phyloP scores from a whole-genome alignment of 2,329 filamentous ascomycete species.

The Fusarium torreyae region DNA sequence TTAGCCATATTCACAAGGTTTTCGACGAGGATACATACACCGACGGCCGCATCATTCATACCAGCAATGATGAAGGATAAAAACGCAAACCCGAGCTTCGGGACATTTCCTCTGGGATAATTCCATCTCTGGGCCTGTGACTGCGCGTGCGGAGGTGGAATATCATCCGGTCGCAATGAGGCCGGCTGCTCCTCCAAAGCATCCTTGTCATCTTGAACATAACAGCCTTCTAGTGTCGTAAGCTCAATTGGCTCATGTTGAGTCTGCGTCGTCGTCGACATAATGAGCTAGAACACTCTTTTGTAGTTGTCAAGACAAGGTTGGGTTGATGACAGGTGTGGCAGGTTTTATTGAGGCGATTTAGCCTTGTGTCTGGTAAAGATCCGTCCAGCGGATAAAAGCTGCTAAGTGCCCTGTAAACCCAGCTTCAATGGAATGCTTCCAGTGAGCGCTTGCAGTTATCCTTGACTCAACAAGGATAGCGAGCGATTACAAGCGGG shows the following conservation, averaged over 20 bases:
- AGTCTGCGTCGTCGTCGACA: constrained; percentile 36
- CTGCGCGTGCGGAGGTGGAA: constrained; percentile 50
- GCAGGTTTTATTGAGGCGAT: not conserved
- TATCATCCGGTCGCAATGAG: constrained; percentile 14
- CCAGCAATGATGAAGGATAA: constrained; percentile 73
- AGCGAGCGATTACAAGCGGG: not conserved
- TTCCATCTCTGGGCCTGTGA: constrained; percentile 55
- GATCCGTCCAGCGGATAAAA: not conserved
- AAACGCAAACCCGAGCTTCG: constrained; percentile 62
- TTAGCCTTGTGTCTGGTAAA: not conserved
- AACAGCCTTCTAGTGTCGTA: constrained; percentile 3
- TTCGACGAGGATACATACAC: constrained; percentile 57
- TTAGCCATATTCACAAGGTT: not conserved
- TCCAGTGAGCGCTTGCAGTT: not conserved
- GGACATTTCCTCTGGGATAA: constrained; percentile 53
- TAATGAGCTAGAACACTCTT: not conserved
- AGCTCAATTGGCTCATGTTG: constrained; percentile 30
- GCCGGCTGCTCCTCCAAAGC: constrained; percentile 9
- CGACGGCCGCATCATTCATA: constrained; percentile 74
- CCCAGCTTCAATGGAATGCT: not conserved
- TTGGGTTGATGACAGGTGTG: not conserved
- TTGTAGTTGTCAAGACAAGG: not conserved
- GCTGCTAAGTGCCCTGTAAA: not conserved
- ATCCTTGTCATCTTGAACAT: constrained; percentile 10
- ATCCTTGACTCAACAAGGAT: not conserved